Evolutionary conservation across 2,329 filamentous ascomycete species (phyloP), one percentile per base, ranked within the genome.

Genomic region (Bipolaris gigantea): DNA sequence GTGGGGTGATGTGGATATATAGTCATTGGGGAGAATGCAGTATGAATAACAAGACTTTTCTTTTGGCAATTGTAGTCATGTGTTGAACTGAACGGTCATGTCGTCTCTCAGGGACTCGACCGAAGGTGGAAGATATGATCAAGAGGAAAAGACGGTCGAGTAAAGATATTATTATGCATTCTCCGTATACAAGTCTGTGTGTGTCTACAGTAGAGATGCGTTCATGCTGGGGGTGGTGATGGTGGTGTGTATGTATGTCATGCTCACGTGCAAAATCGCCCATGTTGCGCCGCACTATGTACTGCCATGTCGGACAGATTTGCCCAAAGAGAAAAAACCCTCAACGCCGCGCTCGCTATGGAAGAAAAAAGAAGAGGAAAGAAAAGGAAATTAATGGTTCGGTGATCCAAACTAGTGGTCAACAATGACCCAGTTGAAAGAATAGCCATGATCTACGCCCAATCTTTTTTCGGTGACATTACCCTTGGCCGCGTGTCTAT

Each of bases 301-400:
- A 4, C n/a, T 23, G 27, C 21, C 21, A 25, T 42, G 42, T n/a
- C 21, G 38, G 47, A 42, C 30, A 50, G 30, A 48, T 44, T 35
- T 35, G 21, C 52, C 48, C 56, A 40, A 55, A 13, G 7, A 25
- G 15, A 40, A 25, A 25, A 25, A 25, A 25, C 6, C 1, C 21
- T 52, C 57, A 60, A 62, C 59, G 59, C 59, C 57, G 36, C 52
- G 59, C 55, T 61, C 27, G 59, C 54, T 57, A 9, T 25, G 39
- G 16, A 40, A 18, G 50, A 54, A 44, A 34, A 43, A 57, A 41
- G 16, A 34, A n/a, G n/a, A n/a, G 16, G 35, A 18, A 53, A 54
- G 41, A 34, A 43, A 57, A 41, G 16, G 30, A 43, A 13, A 2
- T 11, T 10, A 16, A 32, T 43, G 9, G 8, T 16, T 40, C 33